phyloP scores from a whole-genome alignment of 306 rosid genomes.

The Crotalaria pallida region DNA sequence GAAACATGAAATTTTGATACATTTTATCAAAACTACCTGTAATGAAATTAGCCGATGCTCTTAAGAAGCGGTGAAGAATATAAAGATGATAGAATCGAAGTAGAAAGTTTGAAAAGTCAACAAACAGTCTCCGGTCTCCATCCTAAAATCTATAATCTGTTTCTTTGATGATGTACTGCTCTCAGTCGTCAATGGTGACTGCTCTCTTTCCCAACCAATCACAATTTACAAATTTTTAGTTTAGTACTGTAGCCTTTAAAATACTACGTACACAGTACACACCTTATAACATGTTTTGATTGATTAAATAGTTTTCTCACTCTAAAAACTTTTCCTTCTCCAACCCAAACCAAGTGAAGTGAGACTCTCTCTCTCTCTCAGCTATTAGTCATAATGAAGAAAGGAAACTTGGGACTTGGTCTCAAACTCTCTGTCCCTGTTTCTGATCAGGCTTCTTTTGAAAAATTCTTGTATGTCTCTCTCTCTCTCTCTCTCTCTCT shows the following conservation, averaged over 20 bases:
- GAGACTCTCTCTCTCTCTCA: no score
- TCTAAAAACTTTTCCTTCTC: no score
- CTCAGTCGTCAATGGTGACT: slow-evolving; percentile 32
- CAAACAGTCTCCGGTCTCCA: slow-evolving; percentile 19
- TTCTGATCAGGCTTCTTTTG: slow-evolving; percentile 53
- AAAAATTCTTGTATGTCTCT: slow-evolving; percentile 65
- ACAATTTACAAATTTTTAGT: neutral
- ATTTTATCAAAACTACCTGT: no score
- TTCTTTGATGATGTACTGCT: neutral
- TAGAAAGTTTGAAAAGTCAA: slow-evolving; percentile 33
- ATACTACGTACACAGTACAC: no score
- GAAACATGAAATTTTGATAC: no score
- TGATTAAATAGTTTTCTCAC: no score
- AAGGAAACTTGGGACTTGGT: slow-evolving; percentile 47
- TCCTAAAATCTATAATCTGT: slow-evolving; percentile 18
- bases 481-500: slow-evolving; percentile 8
- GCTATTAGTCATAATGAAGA: slow-evolving; percentile 72
- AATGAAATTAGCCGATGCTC: no score
- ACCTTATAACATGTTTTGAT: no score
- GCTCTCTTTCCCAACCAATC: slow-evolving; percentile 36
- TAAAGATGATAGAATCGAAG: no score
- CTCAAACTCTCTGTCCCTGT: slow-evolving; percentile 79
- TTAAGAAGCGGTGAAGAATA: no score
- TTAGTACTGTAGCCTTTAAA: no score
- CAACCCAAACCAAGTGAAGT: no score